phyloP scores from a whole-genome alignment of 176 grass and related monocot species.

The Cenchrus fungigraminus region DNA sequence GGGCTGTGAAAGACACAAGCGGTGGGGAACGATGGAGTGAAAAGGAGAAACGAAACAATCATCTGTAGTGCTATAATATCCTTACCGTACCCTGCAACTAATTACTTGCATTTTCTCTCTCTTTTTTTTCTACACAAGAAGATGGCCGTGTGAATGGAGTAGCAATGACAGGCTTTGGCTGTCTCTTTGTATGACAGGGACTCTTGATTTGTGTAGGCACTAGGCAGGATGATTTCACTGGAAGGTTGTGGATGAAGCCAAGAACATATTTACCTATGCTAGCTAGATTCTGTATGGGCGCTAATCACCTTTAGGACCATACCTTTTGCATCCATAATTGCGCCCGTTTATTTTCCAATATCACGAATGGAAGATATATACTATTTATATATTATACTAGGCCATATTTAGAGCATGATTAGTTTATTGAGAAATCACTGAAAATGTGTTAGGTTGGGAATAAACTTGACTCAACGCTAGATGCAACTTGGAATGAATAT shows the following conservation, averaged over 20 bases:
- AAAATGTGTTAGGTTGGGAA: neutral
- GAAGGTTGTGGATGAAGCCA: slow-evolving; percentile 22
- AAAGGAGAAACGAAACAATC: neutral
- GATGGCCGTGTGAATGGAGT: slow-evolving; percentile 27
- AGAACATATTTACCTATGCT: neutral
- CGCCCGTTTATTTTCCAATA: neutral
- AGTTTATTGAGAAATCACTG: neutral
- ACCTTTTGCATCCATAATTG: neutral
- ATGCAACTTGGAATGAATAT: neutral
- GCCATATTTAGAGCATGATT: neutral
- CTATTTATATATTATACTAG: neutral
- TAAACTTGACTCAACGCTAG: neutral
- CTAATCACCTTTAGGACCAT: neutral
- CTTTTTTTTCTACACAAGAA: slow-evolving; percentile 17
- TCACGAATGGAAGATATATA: neutral
- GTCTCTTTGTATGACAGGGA: slow-evolving; percentile 16
- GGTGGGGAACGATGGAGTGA: slow-evolving; percentile 1
- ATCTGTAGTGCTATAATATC: neutral
- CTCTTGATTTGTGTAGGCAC: slow-evolving; percentile 29
- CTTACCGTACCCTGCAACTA: neutral
- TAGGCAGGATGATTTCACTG: neutral
- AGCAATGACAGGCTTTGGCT: slow-evolving; percentile 14
- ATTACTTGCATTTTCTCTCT: neutral
- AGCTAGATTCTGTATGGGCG: neutral
- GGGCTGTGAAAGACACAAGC: slow-evolving; percentile 42